A percentile compares a stretch with the other conserved stretches of the same genome.
Conservation (phyloP, 2,329 filamentous ascomycete genomes). For the Aspergillus vadensis region DNA sequence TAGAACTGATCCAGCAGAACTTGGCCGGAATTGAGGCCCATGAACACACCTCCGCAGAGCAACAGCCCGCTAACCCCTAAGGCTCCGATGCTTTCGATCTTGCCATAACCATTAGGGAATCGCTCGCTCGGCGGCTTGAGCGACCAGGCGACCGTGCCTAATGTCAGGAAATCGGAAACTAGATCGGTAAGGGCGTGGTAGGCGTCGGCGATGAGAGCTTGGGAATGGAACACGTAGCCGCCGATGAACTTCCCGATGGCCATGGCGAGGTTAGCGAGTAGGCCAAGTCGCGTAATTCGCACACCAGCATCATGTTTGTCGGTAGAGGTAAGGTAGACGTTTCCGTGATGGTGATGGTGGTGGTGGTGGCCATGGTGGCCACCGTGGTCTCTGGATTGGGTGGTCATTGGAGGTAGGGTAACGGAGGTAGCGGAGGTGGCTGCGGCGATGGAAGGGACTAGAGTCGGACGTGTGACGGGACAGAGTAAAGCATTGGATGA, state of each 20-base stretch:
- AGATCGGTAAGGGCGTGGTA: constrained; percentile 95
- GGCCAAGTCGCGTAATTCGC: constrained; percentile 84
- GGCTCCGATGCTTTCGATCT: constrained; percentile 94
- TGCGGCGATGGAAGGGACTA: constrained; percentile 16
- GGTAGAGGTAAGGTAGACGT: constrained; percentile 74
- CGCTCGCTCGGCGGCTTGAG: constrained; percentile 77
- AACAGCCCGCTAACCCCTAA: constrained; percentile 91
- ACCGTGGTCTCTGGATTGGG: constrained; percentile 51
- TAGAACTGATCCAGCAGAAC: constrained; percentile 73
- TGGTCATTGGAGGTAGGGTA: constrained; percentile 36
- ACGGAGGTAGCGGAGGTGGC: constrained; percentile 18
- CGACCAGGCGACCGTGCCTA: constrained; percentile 93
- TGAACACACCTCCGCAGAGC: constrained; percentile 84
- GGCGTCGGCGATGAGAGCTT: constrained; percentile 88
- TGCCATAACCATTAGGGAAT: constrained; percentile 92
- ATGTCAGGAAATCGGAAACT: constrained; percentile 89
- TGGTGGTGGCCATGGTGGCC: constrained; percentile 58
- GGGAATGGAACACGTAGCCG: constrained; percentile 92
- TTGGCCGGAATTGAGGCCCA: constrained; percentile 77
- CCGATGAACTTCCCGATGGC: constrained; percentile 89
- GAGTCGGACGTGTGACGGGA: not conserved
- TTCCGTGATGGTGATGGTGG: constrained; percentile 79
- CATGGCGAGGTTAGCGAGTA: constrained; percentile 91
- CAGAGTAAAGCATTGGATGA: constrained; percentile 19
- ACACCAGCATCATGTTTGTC: constrained; percentile 93